Percentiles rank a stretch among this genome's conserved stretches.
Conservation (phyloP, 2,329 filamentous ascomycete genomes). For the Paraphoma chrysanthemicola region DNA sequence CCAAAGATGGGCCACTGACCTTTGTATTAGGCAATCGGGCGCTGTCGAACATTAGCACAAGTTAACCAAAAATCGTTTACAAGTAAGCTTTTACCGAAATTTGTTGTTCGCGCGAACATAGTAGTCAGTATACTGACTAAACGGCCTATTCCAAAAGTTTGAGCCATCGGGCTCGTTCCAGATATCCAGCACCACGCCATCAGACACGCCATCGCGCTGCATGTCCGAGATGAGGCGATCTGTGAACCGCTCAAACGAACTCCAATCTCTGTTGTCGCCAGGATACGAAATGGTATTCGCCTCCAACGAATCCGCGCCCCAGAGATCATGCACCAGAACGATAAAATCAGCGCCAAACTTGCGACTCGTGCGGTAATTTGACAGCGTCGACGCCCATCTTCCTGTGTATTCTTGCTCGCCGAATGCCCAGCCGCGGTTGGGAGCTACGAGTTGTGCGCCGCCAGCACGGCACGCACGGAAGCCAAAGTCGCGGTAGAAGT, state of each 20-base stretch:
- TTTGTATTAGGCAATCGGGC: constrained; percentile 5
- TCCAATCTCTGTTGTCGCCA: constrained; percentile 60
- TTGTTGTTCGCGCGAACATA: constrained; percentile 50
- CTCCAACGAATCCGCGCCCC: constrained; percentile 54
- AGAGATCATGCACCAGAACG: constrained; percentile 56
- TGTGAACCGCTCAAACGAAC: constrained; percentile 53
- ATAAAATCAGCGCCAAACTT: constrained; percentile 55
- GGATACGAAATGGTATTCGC: constrained; percentile 52
- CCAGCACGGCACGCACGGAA: constrained; percentile 52
- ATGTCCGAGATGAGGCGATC: constrained; percentile 49
- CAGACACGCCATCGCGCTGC: constrained; percentile 45
- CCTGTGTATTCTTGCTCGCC: constrained; percentile 24
- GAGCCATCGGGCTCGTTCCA: constrained; percentile 62
- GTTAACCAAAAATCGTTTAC: not conserved
- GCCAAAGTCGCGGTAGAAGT: constrained; percentile 49
- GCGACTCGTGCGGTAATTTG: constrained; percentile 55
- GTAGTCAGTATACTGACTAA: constrained; percentile 50
- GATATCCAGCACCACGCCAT: constrained; percentile 55
- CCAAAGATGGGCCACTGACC: constrained; percentile 52
- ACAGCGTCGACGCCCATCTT: constrained; percentile 54
- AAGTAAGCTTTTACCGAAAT: constrained; percentile 43
- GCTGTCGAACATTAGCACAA: not conserved
- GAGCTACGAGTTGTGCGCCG: constrained; percentile 48
- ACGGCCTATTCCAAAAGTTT: constrained; percentile 48
- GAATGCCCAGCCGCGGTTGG: constrained; percentile 50